phyloP scores from a whole-genome alignment of 1,139 yeast genomes.

The Geotrichum histeridarum region DNA sequence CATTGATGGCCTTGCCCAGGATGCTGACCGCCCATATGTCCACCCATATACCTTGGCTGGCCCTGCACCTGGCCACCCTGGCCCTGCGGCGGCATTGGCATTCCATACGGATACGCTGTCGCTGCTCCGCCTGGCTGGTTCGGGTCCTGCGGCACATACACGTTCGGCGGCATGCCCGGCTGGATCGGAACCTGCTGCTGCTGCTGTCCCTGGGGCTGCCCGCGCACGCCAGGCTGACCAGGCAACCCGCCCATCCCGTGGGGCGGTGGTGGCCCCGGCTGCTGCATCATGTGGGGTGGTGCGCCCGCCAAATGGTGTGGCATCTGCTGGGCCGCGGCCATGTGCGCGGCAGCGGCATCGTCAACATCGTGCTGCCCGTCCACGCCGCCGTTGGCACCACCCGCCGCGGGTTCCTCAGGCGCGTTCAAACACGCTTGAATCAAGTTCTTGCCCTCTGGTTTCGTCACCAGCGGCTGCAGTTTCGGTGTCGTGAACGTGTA shows the following conservation, averaged over 20 bases:
- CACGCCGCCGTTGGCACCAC: neutral
- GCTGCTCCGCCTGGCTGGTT: neutral
- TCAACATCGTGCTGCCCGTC: too few relatives aligned
- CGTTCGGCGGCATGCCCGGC: constrained; percentile 8
- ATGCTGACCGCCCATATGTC: neutral
- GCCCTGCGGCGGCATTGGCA: constrained; percentile 10
- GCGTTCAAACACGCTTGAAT: constrained; percentile 79
- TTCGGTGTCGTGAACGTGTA: constrained; percentile 98
- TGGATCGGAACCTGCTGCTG: constrained; percentile 8
- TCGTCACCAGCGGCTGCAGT: constrained; percentile 93
- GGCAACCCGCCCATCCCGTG: constrained; percentile 1
- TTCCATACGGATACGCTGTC: constrained; percentile 2
- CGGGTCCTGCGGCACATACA: constrained; percentile 8
- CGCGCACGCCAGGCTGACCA: neutral
- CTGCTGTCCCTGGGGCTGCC: constrained; percentile 3
- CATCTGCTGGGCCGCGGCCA: neutral
- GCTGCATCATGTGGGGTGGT: neutral
- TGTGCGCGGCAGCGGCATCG: neutral
- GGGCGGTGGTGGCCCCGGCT: neutral
- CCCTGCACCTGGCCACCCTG: neutral
- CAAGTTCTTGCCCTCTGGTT: constrained; percentile 92
- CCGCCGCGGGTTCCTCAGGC: constrained; percentile 14
- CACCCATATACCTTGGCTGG: neutral
- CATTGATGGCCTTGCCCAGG: neutral
- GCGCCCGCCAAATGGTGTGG: neutral